Percentiles rank a stretch among this genome's conserved stretches.
Evolutionary conservation across 345 rosid species (phyloP).

Genomic region (Moringa oleifera): DNA sequence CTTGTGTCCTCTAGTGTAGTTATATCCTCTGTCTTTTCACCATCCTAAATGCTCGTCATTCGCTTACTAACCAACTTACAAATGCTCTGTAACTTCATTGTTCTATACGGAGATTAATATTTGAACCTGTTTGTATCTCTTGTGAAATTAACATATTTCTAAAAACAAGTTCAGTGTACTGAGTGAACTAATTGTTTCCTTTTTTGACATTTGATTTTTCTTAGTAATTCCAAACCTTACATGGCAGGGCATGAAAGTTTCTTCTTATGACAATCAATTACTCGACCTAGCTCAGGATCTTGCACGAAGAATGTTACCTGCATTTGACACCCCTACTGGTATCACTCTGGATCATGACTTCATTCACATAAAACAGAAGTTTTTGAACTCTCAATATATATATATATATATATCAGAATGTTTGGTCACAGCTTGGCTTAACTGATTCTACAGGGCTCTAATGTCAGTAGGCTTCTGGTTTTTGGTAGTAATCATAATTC

Average conservation of each 20-base stretch:
- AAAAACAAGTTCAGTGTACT: background rate
- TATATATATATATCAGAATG: no score
- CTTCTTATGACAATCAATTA: conserved; percentile 74
- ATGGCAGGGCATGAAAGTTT: conserved; percentile 79
- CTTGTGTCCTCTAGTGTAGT: no score
- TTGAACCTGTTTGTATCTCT: background rate
- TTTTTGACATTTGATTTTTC: no score
- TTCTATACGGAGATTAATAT: background rate
- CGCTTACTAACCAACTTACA: no score
- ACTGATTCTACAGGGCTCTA: no score
- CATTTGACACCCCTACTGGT: conserved; percentile 99
- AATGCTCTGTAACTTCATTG: background rate
- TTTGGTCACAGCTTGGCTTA: no score
- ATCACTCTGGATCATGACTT: conserved; percentile 3
- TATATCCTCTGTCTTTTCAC: no score
- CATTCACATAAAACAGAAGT: background rate
- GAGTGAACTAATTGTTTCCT: background rate
- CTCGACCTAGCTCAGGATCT: conserved; percentile 84
- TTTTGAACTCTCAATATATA: no score
- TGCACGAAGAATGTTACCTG: conserved; percentile 79
- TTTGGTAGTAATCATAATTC: background rate
- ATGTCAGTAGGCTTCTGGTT: background rate
- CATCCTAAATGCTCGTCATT: no score
- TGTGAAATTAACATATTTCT: background rate
- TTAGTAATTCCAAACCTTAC: no score